Evolutionary conservation across 805 yeast genomes (phyloP), one percentile per base, ranked within the genome.

Genomic region (Cyberlindnera maclurae): DNA sequence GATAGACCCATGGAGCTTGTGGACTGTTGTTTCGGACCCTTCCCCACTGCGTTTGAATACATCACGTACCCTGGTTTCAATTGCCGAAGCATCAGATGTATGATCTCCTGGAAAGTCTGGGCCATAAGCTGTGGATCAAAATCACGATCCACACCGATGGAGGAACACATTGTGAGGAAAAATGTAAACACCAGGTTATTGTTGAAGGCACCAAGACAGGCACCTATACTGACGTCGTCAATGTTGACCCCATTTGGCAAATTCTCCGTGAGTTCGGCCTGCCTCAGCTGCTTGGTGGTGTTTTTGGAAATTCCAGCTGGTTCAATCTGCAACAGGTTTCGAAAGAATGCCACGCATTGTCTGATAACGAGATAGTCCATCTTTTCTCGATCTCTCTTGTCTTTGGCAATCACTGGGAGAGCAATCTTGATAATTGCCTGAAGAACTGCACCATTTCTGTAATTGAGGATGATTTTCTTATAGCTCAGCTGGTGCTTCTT

Each of bases 291-390:
- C 40, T 59, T 67, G 34, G 68, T 68, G 2, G 65, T 59, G 3
- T 75, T 62, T 8, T 77, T 59, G 1, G 79, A 69, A 5, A 71
- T 49, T 27, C 71, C 76, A 1, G 82, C 77, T 0, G 89, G 90
- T 47, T 82, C 87, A 26, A 90, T 86, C 30, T 77, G 71, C 8
- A 84, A 62, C n/a, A 93, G 50, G 55, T 93, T 93, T 45, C 95
- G 70, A 45, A 88, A 70, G 52, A 93, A 76, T 36, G 75, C 75
- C 12, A 89, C 60, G 20, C 82, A 85, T 42, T 90, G 67, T 39
- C 81, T 75, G 34, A 93, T 58, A 12, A 89, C 71, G 32, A 79
- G 79, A 41, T 77, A 77, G 49, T 89, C 97, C 28, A 86, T 65
- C 0, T 77, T 67, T 3, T 76, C 75, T 43, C 97, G 70, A 15